Conservation (phyloP, 345 rosid species). For the Cardamine chenopodiifolia region DNA sequence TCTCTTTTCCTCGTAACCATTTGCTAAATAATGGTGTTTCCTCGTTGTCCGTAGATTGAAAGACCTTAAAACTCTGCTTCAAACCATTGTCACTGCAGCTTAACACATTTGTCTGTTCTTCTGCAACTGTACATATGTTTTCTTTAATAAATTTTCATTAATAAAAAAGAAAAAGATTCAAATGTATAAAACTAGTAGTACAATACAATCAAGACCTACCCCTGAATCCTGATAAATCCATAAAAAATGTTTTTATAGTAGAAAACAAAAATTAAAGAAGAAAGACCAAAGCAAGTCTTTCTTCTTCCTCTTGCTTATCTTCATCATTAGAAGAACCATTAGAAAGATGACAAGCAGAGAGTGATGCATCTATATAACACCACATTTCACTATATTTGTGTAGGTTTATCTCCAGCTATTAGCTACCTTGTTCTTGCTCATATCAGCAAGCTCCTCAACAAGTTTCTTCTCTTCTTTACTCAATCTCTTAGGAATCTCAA, state of each 20-base stretch:
- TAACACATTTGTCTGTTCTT: conserved; percentile 15
- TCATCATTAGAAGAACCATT: conserved; percentile 5
- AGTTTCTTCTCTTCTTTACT: conserved; percentile 86
- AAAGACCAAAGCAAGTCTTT: conserved; percentile 14
- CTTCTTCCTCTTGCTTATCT: conserved; percentile 24
- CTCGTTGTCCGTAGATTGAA: conserved; percentile 20
- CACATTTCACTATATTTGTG: neutral
- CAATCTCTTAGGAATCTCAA: conserved; percentile 93
- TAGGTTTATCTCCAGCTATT: conserved; percentile 56
- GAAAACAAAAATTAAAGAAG: conserved; percentile 30
- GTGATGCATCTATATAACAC: conserved; percentile 26
- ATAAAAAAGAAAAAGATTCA: neutral
- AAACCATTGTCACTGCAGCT: conserved; percentile 29
- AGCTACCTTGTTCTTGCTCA: conserved; percentile 85
- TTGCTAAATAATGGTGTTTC: neutral
- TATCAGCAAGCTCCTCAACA: conserved; percentile 83
- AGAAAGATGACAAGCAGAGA: conserved; percentile 24
- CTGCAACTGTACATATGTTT: conserved; percentile 15
- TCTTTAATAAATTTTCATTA: neutral
- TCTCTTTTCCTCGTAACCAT: neutral
- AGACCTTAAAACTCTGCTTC: conserved; percentile 41
- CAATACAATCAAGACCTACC: conserved; percentile 36
- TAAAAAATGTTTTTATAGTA: neutral
- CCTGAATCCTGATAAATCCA: conserved; percentile 36
- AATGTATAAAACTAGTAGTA: conserved; percentile 24